phyloP scores from a whole-genome alignment of 495 filamentous ascomycete species.

The Chaetomidium leptoderma region DNA sequence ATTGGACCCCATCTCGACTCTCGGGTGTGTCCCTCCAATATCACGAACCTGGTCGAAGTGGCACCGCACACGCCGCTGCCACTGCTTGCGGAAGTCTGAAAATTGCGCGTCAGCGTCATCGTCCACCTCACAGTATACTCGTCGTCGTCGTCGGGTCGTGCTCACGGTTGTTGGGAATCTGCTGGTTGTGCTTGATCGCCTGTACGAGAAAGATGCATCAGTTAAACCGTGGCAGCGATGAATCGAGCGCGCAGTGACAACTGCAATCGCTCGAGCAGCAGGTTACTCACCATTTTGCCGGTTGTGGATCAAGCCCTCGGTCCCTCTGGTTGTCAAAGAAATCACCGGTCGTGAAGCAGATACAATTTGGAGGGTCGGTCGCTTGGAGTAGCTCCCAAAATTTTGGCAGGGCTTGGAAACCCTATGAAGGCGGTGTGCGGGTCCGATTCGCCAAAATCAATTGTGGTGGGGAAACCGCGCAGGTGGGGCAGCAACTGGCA shows the following conservation, averaged over 20 bases:
- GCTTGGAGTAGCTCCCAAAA: conserved; percentile 36
- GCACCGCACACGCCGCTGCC: conserved; percentile 94
- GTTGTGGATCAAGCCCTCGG: conserved; percentile 39
- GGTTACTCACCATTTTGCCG: conserved; percentile 34
- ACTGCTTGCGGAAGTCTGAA: conserved; percentile 99
- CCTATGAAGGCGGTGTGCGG: conserved; percentile 37
- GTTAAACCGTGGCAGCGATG: conserved; percentile 10
- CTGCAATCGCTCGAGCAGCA: conserved; percentile 13
- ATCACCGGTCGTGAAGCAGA: conserved; percentile 34
- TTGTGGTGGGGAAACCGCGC: conserved; percentile 17
- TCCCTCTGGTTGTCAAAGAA: conserved; percentile 33
- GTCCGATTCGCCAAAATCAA: conserved; percentile 27
- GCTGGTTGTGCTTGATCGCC: conserved; percentile 99
- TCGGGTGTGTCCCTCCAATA: conserved; percentile 4
- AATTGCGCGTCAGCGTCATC: conserved; percentile 21
- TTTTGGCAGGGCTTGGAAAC: conserved; percentile 49
- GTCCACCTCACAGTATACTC: conserved; percentile 8
- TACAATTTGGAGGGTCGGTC: conserved; percentile 41
- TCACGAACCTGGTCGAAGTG: conserved; percentile 97
- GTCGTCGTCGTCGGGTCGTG: conserved; percentile 29
- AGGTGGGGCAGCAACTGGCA: conserved; percentile 4
- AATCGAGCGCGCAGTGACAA: conserved; percentile 9
- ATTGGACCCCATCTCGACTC: conserved; percentile 5
- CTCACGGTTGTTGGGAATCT: conserved; percentile 96
- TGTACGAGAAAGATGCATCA: conserved; percentile 22